Base-by-base conservation (phyloP, 352 stramenopile species). In the Aphanomyces cochlioides region DNA sequence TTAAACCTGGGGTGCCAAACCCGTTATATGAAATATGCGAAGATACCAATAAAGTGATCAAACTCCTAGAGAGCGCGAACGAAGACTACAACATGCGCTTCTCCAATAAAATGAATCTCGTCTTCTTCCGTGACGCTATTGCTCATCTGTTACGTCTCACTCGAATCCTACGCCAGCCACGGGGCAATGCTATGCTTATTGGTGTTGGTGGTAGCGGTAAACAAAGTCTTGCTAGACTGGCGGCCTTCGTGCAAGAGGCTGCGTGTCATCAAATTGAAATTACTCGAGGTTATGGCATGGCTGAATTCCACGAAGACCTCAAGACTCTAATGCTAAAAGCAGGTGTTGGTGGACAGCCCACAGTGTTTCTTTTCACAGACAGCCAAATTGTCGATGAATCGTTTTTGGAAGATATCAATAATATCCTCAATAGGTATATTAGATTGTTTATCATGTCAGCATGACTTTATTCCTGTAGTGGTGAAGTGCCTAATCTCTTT, bases 331-430 rank as follows among this genome's bases (percentile, higher is more conserved):
- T 98, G 90, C 83, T 98, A 40, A 90, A 82, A 13, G 89, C 95
- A 0, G 95, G 95, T n/a, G 88, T 98, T 0, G 78, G 92, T 7
- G 87, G 85, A 3, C 67, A 73, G 0, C 80, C 81, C 0, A 93
- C 81, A 0, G 88, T 96, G 0, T 98, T 98, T 69, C 75, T 98
- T 0, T 98, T 98, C 72, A 98, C 92, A 0, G 95, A 98, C 75
- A 96, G 87, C 10, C 95, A 98, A 75, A 97, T 98, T 61, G 90
- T 98, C 36, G 84, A 97, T 28, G 92, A 98, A 70, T 95, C 87
- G 50, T 98, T 98, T 67, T 77, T 98, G 5, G 95, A 98, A 71
- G 95, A 98, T 68, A 95, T 98, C 68, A 98, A 98, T 81, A 98
- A 98, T 66, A 79, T 98, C n/a, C 79, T 98, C 15, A 98, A 98